phyloP scores from a whole-genome alignment of 371 early-diverging fungal species.

The Syncephalastrum racemosum region DNA sequence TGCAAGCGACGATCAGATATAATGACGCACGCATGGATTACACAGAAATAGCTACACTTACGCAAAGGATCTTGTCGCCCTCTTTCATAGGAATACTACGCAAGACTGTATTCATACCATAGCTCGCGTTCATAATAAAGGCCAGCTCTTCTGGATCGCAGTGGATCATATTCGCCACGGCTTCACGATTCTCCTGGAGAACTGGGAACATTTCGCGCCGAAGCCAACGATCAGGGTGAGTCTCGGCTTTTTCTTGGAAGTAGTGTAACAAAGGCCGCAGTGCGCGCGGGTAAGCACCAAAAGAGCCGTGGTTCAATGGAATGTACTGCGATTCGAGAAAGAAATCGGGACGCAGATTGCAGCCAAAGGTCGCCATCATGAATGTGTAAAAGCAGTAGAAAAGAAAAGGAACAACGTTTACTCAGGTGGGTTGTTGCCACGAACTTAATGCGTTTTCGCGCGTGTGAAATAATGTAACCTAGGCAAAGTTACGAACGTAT shows the following conservation, averaged over 20 bases:
- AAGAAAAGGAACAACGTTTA: too few relatives aligned
- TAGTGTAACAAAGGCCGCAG: constrained; percentile 9
- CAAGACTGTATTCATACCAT: constrained; percentile 41
- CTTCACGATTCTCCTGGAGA: constrained; percentile 10
- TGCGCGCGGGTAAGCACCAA: constrained; percentile 22
- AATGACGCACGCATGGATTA: not conserved
- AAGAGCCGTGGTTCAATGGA: constrained; percentile 49
- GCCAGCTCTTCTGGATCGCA: constrained; percentile 42
- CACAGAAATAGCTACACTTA: constrained; percentile 12
- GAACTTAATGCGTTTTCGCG: too few relatives aligned
- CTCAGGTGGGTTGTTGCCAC: too few relatives aligned
- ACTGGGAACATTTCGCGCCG: constrained; percentile 15
- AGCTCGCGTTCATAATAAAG: constrained; percentile 45
- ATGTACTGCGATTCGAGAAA: constrained; percentile 38
- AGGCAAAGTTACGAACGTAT: too few relatives aligned
- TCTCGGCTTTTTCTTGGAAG: constrained; percentile 16
- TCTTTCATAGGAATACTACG: constrained; percentile 35
- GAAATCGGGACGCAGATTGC: constrained; percentile 36
- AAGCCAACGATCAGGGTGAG: constrained; percentile 17
- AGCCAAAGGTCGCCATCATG: constrained; percentile 26
- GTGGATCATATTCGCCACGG: constrained; percentile 29
- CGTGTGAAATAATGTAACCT: too few relatives aligned
- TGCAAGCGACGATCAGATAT: constrained; percentile 6
- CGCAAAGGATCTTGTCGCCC: constrained; percentile 39
- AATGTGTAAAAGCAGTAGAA: too few relatives aligned